These are phyloP conservation scores for Hericium erinaceus DNA, from an alignment of 768 basidiomycete genomes.

Conservation along the genomic window DNA sequence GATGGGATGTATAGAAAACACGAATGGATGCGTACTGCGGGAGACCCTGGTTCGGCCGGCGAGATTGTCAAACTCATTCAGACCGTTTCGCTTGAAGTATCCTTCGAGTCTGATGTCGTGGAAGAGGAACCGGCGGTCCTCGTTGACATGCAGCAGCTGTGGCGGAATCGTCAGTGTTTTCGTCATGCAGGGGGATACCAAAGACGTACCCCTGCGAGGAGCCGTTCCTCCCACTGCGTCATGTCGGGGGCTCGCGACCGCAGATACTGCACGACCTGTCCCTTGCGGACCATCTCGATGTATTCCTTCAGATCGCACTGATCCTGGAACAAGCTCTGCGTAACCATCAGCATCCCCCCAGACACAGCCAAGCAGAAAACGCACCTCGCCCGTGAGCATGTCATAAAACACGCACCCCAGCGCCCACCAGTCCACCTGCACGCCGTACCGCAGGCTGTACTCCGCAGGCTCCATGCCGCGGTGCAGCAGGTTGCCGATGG, in stretches of 20 bases:
- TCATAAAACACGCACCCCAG: constrained; percentile 14
- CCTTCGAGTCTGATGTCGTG: constrained; percentile 9
- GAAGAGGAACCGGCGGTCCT: constrained; percentile 10
- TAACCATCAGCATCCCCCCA: background rate
- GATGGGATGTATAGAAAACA: no score
- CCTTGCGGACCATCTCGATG: constrained; percentile 4
- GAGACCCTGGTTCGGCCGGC: constrained; percentile 7
- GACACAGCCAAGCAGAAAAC: background rate
- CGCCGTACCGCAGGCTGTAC: constrained; percentile 9
- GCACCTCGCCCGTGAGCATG: constrained; percentile 6
- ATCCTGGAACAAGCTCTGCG: constrained; percentile 6
- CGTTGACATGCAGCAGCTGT: constrained; percentile 8
- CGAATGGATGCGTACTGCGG: background rate
- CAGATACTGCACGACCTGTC: constrained; percentile 8
- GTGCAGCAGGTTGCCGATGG: constrained; percentile 3
- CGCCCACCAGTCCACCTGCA: constrained; percentile 15
- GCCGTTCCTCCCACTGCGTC: constrained; percentile 5
- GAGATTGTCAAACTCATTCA: constrained; percentile 10
- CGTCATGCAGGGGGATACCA: background rate
- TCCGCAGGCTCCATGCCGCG: constrained; percentile 6
- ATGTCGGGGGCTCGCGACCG: constrained; percentile 2
- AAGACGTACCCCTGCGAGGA: constrained; percentile 11
- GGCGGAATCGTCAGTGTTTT: background rate
- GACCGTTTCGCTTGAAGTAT: constrained; percentile 11
- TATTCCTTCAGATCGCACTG: constrained; percentile 11